Percentiles rank a stretch among this genome's conserved stretches.
These are phyloP conservation scores for Eucalyptus decipiens DNA, from an alignment of 345 rosid species.

Conservation along the genomic window DNA sequence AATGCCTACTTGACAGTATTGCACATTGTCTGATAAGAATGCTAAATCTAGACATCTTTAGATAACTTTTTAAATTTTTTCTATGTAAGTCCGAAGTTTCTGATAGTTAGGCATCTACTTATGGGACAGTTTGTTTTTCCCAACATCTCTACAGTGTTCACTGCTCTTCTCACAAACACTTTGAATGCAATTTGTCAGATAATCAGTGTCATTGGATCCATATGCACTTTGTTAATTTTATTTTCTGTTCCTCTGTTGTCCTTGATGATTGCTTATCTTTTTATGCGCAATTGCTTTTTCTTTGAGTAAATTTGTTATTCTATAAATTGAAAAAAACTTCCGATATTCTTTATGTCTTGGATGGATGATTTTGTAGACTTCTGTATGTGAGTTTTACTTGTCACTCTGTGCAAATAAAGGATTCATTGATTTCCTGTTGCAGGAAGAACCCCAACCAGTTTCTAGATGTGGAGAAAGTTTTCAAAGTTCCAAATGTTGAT, in stretches of 20 bases:
- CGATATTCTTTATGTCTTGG: neutral
- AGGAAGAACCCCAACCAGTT: slow-evolving; percentile 29
- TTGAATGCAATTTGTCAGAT: neutral
- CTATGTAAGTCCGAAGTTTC: neutral
- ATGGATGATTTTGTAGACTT: neutral
- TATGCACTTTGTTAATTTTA: neutral
- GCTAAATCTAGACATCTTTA: neutral
- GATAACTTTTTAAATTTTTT: neutral
- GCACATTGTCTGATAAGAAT: neutral
- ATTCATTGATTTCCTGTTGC: neutral
- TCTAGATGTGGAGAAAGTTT: slow-evolving; percentile 33
- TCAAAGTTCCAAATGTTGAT: slow-evolving; percentile 69
- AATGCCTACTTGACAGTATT: neutral
- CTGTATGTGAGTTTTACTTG: neutral
- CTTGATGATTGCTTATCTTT: neutral
- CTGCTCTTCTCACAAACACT: neutral
- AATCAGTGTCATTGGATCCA: neutral
- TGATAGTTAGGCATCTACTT: neutral
- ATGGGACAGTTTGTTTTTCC: neutral
- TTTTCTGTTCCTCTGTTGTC: neutral
- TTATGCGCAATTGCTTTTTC: neutral
- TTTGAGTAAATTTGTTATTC: neutral
- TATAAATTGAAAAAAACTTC: neutral
- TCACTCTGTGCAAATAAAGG: neutral
- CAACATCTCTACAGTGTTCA: neutral